Percentiles rank a stretch among this genome's conserved stretches.
These are phyloP conservation scores for Xerocomellus chrysenteron DNA, from an alignment of 768 basidiomycete genomes.

Conservation along the genomic window DNA sequence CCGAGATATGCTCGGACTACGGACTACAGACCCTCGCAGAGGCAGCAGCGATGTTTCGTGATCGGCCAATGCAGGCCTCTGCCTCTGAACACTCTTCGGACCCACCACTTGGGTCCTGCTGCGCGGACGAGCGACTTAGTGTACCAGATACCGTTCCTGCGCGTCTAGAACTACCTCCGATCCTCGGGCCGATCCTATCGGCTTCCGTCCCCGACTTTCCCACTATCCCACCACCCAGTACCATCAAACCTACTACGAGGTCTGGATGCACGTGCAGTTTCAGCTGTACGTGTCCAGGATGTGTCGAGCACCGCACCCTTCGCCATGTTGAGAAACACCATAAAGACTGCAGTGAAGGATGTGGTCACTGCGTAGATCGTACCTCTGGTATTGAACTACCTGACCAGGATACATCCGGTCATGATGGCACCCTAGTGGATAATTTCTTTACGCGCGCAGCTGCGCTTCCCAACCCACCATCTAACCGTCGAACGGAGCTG, in stretches of 20 bases:
- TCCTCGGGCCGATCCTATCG: conserved; percentile 26
- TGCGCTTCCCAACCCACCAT: conserved; percentile 61
- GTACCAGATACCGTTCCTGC: neutral
- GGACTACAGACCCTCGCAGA: conserved; percentile 39
- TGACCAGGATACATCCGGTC: conserved; percentile 6
- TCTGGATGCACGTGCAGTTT: conserved; percentile 74
- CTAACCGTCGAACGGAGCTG: conserved; percentile 37
- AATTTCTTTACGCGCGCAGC: conserved; percentile 67
- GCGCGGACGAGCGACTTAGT: neutral
- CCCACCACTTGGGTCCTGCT: conserved; percentile 24
- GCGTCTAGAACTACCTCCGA: conserved; percentile 51
- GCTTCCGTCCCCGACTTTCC: conserved; percentile 45
- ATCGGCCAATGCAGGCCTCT: conserved; percentile 6
- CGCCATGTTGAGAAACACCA: conserved; percentile 40
- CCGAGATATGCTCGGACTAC: neutral
- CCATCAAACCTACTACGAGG: conserved; percentile 57
- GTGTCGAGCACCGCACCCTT: conserved; percentile 63
- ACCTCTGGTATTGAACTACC: conserved; percentile 46
- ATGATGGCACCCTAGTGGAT: conserved; percentile 45
- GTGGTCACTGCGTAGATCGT: conserved; percentile 63
- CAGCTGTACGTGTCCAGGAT: conserved; percentile 71
- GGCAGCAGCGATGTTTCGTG: conserved; percentile 31
- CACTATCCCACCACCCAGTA: conserved; percentile 59
- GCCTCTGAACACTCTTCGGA: conserved; percentile 2
- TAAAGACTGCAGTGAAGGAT: conserved; percentile 48